Evolutionary conservation across 345 rosid genomes (phyloP), one percentile per base, ranked within the genome.

Genomic region (Psidium friedrichsthalianum): DNA sequence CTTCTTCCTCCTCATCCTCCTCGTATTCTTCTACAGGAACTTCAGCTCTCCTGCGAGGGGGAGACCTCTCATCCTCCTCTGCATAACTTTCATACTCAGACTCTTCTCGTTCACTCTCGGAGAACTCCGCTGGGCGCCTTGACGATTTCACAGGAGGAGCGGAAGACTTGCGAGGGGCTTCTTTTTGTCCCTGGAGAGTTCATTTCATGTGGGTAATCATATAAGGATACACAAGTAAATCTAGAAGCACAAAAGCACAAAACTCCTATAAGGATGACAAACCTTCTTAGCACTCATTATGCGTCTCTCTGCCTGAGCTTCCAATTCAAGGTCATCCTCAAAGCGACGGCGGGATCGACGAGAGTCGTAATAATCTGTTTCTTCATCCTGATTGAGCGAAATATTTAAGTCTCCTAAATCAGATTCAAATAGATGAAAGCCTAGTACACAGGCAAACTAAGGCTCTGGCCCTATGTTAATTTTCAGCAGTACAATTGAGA

Each of bases 261-360:
- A 13, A 25, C 8, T 32, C 76, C 74, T 24, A 21, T 61, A 15
- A 61, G 9, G 47, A 36, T 29, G 56, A 25, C 69, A 42, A 84
- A 96, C 99, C 99, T 96, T 96, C 93, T 97, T 97, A 84, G 98
- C 99, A 90, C 93, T 96, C 93, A 96, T 89, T 86, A 96, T 97
- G 78, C 95, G 96, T 80, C 90, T 94, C 91, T 97, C 99, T 81
- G 98, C 96, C 85, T 90, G 94, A 85, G 95, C 98, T 91, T 96
- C 99, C 53, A 92, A 93, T 93, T 96, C 99, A 22, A 96, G 89
- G 85, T 97, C 99, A 87, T 97, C 99, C 89, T 97, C 98, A 87
- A 91, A 94, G 88, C 91, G 94, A 83, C 90, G 98, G 57, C 89
- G 94, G 88, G 98, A 92, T 82, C 92, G 94, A 69, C 93, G 97